Base-by-base conservation (phyloP, 176 grass and related monocot genomes). In the Aegilops sharonensis region DNA sequence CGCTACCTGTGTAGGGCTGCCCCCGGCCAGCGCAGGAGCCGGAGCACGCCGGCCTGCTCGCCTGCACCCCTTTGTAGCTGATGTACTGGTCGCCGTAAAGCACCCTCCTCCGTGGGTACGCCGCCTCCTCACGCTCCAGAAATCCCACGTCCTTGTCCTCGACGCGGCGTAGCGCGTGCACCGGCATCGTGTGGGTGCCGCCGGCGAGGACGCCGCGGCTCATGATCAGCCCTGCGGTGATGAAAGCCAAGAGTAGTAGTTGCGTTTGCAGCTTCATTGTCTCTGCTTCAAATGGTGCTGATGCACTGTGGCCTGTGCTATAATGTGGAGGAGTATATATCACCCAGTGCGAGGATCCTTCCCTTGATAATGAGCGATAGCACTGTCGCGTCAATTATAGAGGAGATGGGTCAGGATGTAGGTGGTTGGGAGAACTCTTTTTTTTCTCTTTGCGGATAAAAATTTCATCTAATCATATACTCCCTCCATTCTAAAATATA, bases 31-130 rank as follows among this genome's bases (percentile, higher is more conserved):
- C 34, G 81, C 81, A 83, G 34, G 81, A 21, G n/a, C 81, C 81
- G 81, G 72, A 61, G 81, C 81, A 83, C 50, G 81, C 68, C 9
- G 68, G 68, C 68, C 72, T 12, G 81, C 14, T 83, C 52, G 34
- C 81, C 13, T 0, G 0, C 34, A 83, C 34, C 35, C 14, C 23
- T 17, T 71, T 71, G 34, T 83, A 83, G 23, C 68, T 14, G 68
- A 29, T 4, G 13, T 25, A 60, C 81, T 2, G 5, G 8, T 10
- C 15, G 34, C 31, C 17, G 34, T 73, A 83, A 21, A 83, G 68
- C 34, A 83, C 9, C 68, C 68, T 73, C 81, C 81, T 83, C 68
- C 17, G 68, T 15, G 81, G 81, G 68, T 73, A 83, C 34, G 81
- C 81, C 47, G 21, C 66, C 65, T 37, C 65, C 60, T 27, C 61